Evolutionary conservation across 257 asterid species (phyloP), one percentile per base, ranked within the genome.

Genomic region (Solanum gracilifrons): DNA sequence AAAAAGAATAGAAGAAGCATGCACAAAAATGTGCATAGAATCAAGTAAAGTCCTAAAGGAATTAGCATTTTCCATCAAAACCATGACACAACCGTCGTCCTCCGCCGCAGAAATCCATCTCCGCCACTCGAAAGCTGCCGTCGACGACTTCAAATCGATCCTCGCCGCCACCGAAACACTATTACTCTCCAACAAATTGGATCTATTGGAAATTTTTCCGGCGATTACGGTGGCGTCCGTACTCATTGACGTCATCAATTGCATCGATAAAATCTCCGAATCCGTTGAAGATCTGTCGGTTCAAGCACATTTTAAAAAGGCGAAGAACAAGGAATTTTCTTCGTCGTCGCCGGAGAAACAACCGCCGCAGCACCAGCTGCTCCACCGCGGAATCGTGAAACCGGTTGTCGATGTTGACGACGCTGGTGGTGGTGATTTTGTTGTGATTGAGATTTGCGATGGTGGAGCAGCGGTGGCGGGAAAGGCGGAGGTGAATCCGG

Each of bases 341-440:
- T 31, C 62, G 0, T 60, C 33, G 21, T 39, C 79, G 18, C 68
- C 55, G 3, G 91, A 89, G 11, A 51, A 82, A 41, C 88, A 86
- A 6, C 91, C 86, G 41, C 79, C 7, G 36, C 86, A 88, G 41
- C 94, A 74, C 51, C 82, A 88, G 68, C 15, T 92, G 51, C 91
- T 93, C 72, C 98, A 90, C 35, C 93, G 93, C 2, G 97, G 96
- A 43, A 84, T 87, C 0, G 96, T 94, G 77, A 93, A 91, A 31
- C 97, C 98, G 8, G 88, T 93, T 12, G 73, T 87, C 25, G 89
- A 91, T 7, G 64, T 84, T 13, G 88, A 91, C 5, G 82, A 11
- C 13, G 66, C 3, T n/a, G 77, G 3, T 25, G 89, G 5, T 43
- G 75, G 10, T 20, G 91, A 86, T 37, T 75, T 41, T 1, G 89